Evolutionary conservation across 768 basidiomycete species (phyloP), one percentile per base, ranked within the genome.

Genomic region (Trametes meyenii): DNA sequence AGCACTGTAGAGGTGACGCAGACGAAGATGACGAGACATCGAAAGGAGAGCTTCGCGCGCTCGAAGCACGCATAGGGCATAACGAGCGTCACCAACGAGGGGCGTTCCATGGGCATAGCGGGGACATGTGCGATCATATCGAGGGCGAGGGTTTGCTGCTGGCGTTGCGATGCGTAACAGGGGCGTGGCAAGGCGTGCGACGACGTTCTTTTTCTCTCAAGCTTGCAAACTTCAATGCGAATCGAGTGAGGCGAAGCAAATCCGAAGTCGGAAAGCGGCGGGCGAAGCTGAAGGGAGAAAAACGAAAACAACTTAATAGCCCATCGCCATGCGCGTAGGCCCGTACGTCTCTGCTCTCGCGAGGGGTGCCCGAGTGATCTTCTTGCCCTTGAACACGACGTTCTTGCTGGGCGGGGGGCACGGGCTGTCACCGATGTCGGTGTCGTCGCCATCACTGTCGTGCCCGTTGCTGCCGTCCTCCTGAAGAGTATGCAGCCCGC

Each of bases 391-490:
- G 56, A 83, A 79, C 21, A 76, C 73, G 45, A 75, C 72, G 42
- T 75, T 77, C 69, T 88, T 90, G 36, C 81, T 85, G 12, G 89
- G 86, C 49, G 91, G 88, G 2, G 92, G 92, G 75, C 94, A 96
- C 5, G 94, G 94, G 67, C 92, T 94, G 68, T 91, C 92, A 14
- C 90, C 92, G 45, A 92, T 73, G 66, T 92, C 90, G 5, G 83
- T 85, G 55, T 90, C 89, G 45, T 88, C 89, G 58, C 90, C 90
- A 42, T 92, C 90, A 33, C 81, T 82, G 35, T 87, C 85, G 38
- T 78, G 76, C 12, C 83, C 82, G 10, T 78, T 5, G 67, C 85
- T 85, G n/a, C 78, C 79, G 60, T 88, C 88, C 72, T 91, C 90
- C 10, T 79, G 77, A 3, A 94, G 82, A 13, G 90, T 86, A 60